Conservation (phyloP, 2,329 filamentous ascomycete genomes). For the Hypoxylon rubiginosum region DNA sequence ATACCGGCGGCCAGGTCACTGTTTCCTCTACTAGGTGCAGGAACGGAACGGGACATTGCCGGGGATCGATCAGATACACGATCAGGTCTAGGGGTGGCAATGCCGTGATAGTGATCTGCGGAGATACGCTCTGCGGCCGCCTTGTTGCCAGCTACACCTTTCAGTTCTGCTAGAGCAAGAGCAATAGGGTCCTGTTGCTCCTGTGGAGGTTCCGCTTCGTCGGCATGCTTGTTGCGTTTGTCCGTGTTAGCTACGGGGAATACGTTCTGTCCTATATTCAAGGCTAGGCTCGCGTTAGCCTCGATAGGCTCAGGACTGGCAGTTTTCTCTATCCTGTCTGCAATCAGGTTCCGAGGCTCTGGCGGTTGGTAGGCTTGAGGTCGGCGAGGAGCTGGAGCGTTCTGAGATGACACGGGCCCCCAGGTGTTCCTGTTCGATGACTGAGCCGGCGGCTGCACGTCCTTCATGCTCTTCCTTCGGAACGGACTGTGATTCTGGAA, state of each 20-base stretch:
- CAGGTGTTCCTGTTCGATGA: constrained; percentile 70
- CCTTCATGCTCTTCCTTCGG: constrained; percentile 89
- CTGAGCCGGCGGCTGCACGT: constrained; percentile 72
- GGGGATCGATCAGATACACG: constrained; percentile 50
- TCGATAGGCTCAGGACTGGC: constrained; percentile 88
- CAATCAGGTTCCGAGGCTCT: constrained; percentile 55
- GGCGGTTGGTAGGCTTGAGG: constrained; percentile 58
- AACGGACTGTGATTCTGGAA: constrained; percentile 96
- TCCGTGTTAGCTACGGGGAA: constrained; percentile 91
- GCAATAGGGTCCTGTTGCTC: constrained; percentile 90
- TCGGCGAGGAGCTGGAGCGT: constrained; percentile 50
- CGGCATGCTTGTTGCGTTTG: constrained; percentile 62
- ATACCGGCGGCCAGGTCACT: constrained; percentile 67
- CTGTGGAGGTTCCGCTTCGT: constrained; percentile 56
- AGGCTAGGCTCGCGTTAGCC: constrained; percentile 89
- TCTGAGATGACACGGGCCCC: constrained; percentile 56
- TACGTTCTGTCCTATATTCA: constrained; percentile 96
- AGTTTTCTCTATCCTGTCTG: constrained; percentile 56
- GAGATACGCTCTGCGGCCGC: constrained; percentile 86
- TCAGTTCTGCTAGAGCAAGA: constrained; percentile 90
- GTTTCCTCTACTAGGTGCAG: constrained; percentile 55
- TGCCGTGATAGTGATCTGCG: constrained; percentile 96
- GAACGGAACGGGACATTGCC: constrained; percentile 59
- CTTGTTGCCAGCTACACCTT: constrained; percentile 82
- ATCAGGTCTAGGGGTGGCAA: constrained; percentile 81